These are phyloP conservation scores for Candolleomyces efflorescens DNA, from an alignment of 768 basidiomycete genomes.

Conservation along the genomic window DNA sequence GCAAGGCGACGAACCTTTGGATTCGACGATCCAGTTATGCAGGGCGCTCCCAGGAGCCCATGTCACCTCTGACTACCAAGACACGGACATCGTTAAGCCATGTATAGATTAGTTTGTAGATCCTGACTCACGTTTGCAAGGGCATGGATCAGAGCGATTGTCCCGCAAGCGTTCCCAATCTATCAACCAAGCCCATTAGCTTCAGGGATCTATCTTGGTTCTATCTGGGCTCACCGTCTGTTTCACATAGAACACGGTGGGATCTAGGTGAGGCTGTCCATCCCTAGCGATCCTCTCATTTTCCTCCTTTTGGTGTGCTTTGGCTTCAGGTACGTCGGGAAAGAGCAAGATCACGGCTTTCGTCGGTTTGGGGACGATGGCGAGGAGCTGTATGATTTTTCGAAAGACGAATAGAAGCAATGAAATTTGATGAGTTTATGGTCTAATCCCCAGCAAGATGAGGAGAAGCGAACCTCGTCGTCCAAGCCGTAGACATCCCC, in stretches of 20 bases:
- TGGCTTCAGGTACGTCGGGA: conserved; percentile 54
- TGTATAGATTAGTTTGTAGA: background rate
- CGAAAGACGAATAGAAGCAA: too few relatives aligned
- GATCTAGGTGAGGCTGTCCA: conserved; percentile 47
- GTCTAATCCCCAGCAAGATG: too few relatives aligned
- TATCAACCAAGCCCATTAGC: too few relatives aligned
- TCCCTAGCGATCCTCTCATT: conserved; percentile 49
- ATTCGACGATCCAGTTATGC: conserved; percentile 60
- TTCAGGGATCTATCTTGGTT: too few relatives aligned
- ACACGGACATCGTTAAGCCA: background rate
- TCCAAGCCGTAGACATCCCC: conserved; percentile 75
- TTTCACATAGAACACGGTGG: conserved; percentile 80
- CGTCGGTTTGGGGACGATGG: conserved; percentile 65
- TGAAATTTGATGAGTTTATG: background rate
- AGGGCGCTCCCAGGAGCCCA: conserved; percentile 57
- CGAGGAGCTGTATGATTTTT: conserved; percentile 50
- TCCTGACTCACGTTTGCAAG: conserved; percentile 61
- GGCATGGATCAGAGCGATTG: conserved; percentile 82
- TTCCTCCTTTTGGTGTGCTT: conserved; percentile 48
- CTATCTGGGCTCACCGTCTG: conserved; percentile 61
- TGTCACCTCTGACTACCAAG: conserved; percentile 48
- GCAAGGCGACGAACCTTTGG: conserved; percentile 40
- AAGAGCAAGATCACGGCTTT: conserved; percentile 87
- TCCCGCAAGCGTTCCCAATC: conserved; percentile 86
- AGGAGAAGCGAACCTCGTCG: conserved; percentile 40